Conservation (phyloP, 306 rosid genomes). For the Rosa persica region DNA sequence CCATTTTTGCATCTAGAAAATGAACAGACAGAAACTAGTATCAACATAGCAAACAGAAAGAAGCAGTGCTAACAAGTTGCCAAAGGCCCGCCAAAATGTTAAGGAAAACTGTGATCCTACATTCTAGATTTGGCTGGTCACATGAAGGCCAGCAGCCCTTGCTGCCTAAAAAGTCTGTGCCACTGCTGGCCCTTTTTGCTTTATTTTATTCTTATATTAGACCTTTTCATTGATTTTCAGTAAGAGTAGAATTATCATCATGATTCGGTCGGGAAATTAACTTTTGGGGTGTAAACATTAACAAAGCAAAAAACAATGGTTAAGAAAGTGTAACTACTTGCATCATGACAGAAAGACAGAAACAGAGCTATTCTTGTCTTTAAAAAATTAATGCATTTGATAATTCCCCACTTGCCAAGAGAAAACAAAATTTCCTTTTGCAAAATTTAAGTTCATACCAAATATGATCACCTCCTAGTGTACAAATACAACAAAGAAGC, state of each 20-base stretch:
- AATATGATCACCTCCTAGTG: background rate
- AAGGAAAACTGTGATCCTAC: background rate
- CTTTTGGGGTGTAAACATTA: background rate
- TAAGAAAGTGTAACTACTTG: background rate
- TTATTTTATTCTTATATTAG: background rate
- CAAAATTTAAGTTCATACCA: background rate
- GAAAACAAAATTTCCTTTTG: background rate
- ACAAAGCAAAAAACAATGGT: background rate
- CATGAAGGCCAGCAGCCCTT: background rate
- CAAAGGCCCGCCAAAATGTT: background rate
- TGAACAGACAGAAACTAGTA: slow-evolving; percentile 26
- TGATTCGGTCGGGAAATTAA: background rate
- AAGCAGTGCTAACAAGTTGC: background rate
- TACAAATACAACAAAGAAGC: background rate
- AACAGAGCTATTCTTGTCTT: background rate
- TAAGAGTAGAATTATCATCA: background rate
- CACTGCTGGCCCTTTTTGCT: background rate
- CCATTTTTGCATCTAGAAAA: slow-evolving; percentile 59
- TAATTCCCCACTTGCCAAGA: background rate
- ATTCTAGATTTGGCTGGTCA: background rate
- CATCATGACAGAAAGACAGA: background rate
- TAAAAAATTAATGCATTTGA: background rate
- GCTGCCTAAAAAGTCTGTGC: background rate
- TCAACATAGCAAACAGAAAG: background rate
- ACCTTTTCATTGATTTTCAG: background rate